phyloP scores from a whole-genome alignment of 2,329 filamentous ascomycete species.

The Colletotrichum sidae region DNA sequence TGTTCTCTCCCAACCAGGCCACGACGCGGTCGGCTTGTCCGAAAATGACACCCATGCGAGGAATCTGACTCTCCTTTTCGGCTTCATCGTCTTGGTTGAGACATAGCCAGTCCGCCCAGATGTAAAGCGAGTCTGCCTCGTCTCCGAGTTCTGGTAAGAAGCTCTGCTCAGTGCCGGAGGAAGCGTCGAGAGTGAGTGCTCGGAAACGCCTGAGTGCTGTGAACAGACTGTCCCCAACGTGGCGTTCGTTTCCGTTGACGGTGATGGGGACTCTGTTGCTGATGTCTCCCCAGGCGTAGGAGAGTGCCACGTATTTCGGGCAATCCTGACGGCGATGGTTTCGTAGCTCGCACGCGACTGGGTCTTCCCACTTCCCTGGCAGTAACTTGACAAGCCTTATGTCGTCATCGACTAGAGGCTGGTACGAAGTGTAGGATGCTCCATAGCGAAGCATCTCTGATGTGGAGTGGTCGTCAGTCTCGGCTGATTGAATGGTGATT shows the following conservation, averaged over 20 bases:
- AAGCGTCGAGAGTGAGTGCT: not conserved
- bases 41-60: not conserved
- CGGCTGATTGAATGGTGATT: too few relatives aligned
- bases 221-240: not conserved
- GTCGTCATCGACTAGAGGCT: not conserved
- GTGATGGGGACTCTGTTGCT: not conserved
- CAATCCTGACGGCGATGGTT: not conserved
- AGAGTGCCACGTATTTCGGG: not conserved
- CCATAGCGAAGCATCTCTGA: too few relatives aligned
- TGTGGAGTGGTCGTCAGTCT: too few relatives aligned
- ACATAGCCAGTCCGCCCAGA: constrained; percentile 53
- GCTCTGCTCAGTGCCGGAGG: not conserved
- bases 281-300: not conserved
- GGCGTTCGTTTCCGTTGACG: not conserved
- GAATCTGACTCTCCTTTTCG: constrained; percentile 43
- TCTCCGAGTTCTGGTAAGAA: not conserved
- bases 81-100: constrained; percentile 51
- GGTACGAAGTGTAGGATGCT: not conserved
- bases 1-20: not conserved
- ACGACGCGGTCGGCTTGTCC: not conserved
- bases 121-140: not conserved
- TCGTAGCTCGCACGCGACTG: not conserved
- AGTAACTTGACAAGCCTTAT: not conserved
- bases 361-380: not conserved
- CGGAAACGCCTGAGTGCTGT: not conserved